These are phyloP conservation scores for Dactylella cylindrospora DNA, from an alignment of 2,329 filamentous ascomycete genomes.

Conservation along the genomic window DNA sequence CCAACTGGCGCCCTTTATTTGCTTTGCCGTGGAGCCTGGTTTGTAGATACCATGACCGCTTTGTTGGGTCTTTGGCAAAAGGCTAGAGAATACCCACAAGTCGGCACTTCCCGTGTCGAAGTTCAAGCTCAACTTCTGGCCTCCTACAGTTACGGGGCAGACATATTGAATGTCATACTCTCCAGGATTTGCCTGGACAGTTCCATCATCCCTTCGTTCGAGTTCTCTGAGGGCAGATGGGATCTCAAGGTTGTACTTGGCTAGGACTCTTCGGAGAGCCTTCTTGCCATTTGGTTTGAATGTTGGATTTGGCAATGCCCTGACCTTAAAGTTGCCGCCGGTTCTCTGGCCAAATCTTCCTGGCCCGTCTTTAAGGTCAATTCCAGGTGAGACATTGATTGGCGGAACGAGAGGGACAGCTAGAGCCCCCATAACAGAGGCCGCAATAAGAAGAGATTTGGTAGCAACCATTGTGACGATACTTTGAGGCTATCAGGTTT, in stretches of 20 bases:
- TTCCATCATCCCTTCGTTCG: constrained; percentile 48
- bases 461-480: constrained; percentile 34
- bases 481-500: not conserved
- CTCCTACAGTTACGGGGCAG: constrained; percentile 65
- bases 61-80: constrained; percentile 58
- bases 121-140: constrained; percentile 65
- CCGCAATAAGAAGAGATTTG: constrained; percentile 16
- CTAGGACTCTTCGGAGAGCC: constrained; percentile 24
- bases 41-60: constrained; percentile 63
- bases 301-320: constrained; percentile 53
- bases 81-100: constrained; percentile 70
- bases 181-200: constrained; percentile 55
- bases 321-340: constrained; percentile 54
- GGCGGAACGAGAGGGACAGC: constrained; percentile 30
- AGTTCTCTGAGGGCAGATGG: constrained; percentile 16
- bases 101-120: constrained; percentile 71
- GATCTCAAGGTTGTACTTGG: constrained; percentile 25
- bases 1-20: constrained; percentile 54
- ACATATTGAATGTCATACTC: constrained; percentile 62
- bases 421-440: constrained; percentile 28
- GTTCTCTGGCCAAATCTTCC: constrained; percentile 25
- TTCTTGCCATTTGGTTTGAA: constrained; percentile 47
- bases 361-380: constrained; percentile 25
- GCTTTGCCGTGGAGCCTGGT: constrained; percentile 54
- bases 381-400: constrained; percentile 32